phyloP scores from a whole-genome alignment of 306 rosid genomes.

The Gleditsia sinensis region DNA sequence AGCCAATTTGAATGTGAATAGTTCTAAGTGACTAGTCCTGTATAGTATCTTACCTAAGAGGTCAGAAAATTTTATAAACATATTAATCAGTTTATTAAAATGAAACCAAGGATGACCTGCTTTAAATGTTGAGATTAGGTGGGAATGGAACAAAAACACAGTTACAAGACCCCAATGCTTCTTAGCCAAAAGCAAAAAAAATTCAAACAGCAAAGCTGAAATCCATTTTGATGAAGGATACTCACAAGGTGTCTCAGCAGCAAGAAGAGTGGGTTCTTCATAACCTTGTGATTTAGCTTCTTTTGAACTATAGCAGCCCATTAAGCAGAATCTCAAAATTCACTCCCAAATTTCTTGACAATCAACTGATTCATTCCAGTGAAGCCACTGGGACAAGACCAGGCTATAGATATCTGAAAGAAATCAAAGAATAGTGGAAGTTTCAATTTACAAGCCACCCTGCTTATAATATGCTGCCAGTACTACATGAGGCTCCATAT shows the following conservation, averaged over 20 bases:
- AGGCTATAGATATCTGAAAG: constrained; percentile 26
- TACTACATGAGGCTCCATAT: not conserved
- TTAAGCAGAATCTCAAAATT: constrained; percentile 44
- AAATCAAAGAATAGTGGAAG: constrained; percentile 18
- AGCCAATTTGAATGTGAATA: not conserved
- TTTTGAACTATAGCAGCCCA: constrained; percentile 83
- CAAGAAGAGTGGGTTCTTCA: constrained; percentile 75
- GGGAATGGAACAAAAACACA: not conserved
- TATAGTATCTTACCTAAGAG: not conserved
- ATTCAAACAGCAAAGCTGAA: constrained; percentile 28
- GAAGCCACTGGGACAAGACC: constrained; percentile 21
- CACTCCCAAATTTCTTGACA: constrained; percentile 30
- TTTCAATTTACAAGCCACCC: constrained; percentile 13
- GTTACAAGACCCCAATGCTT: not conserved
- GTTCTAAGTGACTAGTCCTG: not conserved
- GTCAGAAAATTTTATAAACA: not conserved
- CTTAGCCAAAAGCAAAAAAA: constrained; percentile 5
- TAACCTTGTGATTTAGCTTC: constrained; percentile 48
- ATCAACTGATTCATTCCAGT: constrained; percentile 18
- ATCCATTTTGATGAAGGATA: constrained; percentile 39
- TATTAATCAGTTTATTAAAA: not conserved
- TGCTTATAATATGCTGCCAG: not conserved
- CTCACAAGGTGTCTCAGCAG: constrained; percentile 96
- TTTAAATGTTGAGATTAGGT: not conserved
- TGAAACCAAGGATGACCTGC: not conserved